Conservation (phyloP, 2,329 filamentous ascomycete species). For the Byssoonygena ceratinophila region DNA sequence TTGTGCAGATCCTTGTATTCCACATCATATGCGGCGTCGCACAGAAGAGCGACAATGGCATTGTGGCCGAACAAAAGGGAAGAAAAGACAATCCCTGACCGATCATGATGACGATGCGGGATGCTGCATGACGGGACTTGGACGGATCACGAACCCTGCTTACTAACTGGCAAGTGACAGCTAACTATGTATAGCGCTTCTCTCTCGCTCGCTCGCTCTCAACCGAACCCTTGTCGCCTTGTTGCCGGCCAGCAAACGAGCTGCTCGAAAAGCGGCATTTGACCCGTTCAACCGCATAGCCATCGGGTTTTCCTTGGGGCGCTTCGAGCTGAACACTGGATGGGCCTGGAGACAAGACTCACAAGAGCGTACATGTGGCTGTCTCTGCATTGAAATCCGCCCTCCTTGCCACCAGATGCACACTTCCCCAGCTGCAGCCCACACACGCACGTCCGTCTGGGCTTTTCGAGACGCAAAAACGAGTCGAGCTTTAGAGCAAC, state of each 20-base stretch:
- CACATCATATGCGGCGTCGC: not conserved
- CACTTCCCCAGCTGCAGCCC: not conserved
- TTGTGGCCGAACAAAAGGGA: not conserved
- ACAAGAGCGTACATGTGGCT: too few species aligned
- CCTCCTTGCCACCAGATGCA: not conserved
- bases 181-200: too few species aligned
- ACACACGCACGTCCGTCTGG: too few species aligned
- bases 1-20: not conserved
- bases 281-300: not conserved
- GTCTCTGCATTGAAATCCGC: too few species aligned
- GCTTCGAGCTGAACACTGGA: not conserved
- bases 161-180: not conserved
- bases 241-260: too few species aligned
- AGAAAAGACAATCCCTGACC: not conserved
- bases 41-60: conserved; percentile 1
- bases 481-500: not conserved
- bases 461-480: not conserved
- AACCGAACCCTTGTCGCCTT: too few species aligned
- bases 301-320: too few species aligned
- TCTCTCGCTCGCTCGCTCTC: too few species aligned
- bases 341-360: too few species aligned
- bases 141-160: not conserved
- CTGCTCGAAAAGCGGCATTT: not conserved
- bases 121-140: not conserved
- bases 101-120: not conserved